phyloP scores from a whole-genome alignment of 2,329 filamentous ascomycete genomes.

The Lojkania enalia region DNA sequence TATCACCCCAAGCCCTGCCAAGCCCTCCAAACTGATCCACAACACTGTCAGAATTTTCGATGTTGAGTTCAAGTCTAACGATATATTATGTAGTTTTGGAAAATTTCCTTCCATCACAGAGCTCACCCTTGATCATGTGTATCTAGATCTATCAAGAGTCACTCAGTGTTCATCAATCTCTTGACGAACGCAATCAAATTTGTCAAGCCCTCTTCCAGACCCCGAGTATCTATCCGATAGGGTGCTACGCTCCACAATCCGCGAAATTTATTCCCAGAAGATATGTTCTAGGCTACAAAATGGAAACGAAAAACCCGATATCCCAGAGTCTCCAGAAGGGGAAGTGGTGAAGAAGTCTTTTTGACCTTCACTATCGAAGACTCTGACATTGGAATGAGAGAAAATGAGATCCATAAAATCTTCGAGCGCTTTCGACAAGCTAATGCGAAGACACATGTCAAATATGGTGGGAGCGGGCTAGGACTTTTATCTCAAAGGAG shows the following conservation, averaged over 20 bases:
- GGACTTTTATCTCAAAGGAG: slow-evolving; percentile 52
- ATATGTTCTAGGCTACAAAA: slow-evolving; percentile 39
- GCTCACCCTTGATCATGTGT: slow-evolving; percentile 44
- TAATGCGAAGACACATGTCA: slow-evolving; percentile 42
- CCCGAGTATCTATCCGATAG: slow-evolving; percentile 44
- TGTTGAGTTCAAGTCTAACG: slow-evolving; percentile 40
- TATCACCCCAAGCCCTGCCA: slow-evolving; percentile 47
- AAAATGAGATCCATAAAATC: slow-evolving; percentile 45
- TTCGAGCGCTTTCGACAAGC: slow-evolving; percentile 44
- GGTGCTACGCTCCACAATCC: slow-evolving; percentile 36
- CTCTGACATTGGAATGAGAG: slow-evolving; percentile 46
- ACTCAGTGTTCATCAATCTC: slow-evolving; percentile 79
- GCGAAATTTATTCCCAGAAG: slow-evolving; percentile 26
- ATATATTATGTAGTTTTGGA: slow-evolving; percentile 34
- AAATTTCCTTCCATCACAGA: slow-evolving; percentile 43
- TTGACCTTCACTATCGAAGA: slow-evolving; percentile 45
- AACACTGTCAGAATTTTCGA: slow-evolving; percentile 46
- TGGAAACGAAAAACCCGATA: slow-evolving; percentile 22
- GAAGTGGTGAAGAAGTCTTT: slow-evolving; percentile 44
- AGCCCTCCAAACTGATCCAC: slow-evolving; percentile 40
- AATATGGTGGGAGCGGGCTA: slow-evolving; percentile 51
- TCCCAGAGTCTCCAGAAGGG: slow-evolving; percentile 38
- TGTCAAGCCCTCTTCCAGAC: slow-evolving; percentile 41
- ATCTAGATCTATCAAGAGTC: slow-evolving; percentile 48
- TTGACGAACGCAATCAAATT: slow-evolving; percentile 59